Base-by-base conservation (phyloP, 1,284 basidiomycete species). In the Moesziomyces sp. region DNA sequence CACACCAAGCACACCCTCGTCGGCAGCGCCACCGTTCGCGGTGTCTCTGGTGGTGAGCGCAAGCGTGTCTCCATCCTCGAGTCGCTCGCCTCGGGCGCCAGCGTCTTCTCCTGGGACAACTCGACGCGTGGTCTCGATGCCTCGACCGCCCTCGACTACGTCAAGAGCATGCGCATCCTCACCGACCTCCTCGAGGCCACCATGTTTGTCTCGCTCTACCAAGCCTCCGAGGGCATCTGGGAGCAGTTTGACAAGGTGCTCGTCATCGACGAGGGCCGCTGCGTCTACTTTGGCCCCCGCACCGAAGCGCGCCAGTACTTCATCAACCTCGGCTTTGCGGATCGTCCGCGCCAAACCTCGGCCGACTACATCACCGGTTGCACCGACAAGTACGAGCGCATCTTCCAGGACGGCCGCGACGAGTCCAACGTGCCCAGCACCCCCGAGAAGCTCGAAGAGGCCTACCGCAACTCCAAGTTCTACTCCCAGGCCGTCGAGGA, bases 151-250 rank as follows among this genome's bases (percentile, higher is more conserved):
- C 86, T 94, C 40, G 91, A 92, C 81, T 93, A 91, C 72, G 89
- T 87, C 67, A 90, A 89, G 83, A 88, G 88, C 62, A 85, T 95
- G 70, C 88, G 93, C 21, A 86, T 91, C 16, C 89, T 92, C 87
- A 92, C 92, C 7, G 92, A 94, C 80, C 85, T 93, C 19, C 86
- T 91, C 10, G 89, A 89, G 7, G 89, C 90, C 79, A 91, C 92
- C 16, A 91, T 90, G 19, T 90, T 94, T 78, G 90, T 93, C 26
- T 89, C 90, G 11, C 85, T 94, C 86, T 93, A 94, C 82, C 93
- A 95, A 85, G 79, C 79, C 3, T 72, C 68, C 26, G 80, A 84
- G 52, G 74, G 70, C 24, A 78, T 84, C 44, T 84, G 79, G 61
- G 70, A 93, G 78, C 84, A 92, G 74, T 93, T 93, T 75, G 84